Evolutionary conservation across 176 grass and related monocot species (phyloP).

Genomic region (Eragrostis curvula): DNA sequence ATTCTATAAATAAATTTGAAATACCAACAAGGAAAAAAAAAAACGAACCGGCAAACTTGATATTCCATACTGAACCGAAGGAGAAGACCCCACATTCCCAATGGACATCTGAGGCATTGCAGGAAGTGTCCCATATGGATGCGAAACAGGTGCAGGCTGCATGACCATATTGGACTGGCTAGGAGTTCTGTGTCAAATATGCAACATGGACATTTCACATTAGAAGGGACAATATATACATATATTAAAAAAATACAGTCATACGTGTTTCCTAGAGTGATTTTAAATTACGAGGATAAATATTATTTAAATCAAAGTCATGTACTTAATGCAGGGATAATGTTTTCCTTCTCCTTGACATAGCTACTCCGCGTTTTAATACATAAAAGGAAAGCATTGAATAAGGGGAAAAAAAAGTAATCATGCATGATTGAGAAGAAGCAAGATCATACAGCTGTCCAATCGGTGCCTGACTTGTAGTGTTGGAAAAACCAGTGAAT

Average conservation of each 20-base stretch:
- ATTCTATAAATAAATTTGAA: conserved; percentile 30
- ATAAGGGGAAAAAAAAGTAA: no score
- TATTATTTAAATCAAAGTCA: conserved; percentile 15
- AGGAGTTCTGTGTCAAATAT: conserved; percentile 52
- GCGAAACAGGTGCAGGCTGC: conserved; percentile 71
- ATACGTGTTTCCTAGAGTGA: no score
- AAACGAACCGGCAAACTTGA: no score
- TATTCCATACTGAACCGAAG: conserved; percentile 96
- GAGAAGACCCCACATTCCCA: conserved; percentile 74
- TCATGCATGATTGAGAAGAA: conserved; percentile 28
- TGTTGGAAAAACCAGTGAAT: conserved; percentile 61
- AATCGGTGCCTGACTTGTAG: conserved; percentile 52
- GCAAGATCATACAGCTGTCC: conserved; percentile 71
- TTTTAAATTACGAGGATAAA: neutral
- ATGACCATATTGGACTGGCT: conserved; percentile 73
- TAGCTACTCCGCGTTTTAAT: no score
- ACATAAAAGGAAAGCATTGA: neutral
- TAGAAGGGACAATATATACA: conserved; percentile 23
- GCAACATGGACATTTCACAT: conserved; percentile 34
- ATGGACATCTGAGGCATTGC: conserved; percentile 97
- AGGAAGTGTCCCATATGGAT: conserved; percentile 91
- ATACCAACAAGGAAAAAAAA: conserved; percentile 40
- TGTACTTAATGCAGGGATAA: neutral
- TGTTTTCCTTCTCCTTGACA: conserved; percentile 18
- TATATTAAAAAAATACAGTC: no score